A percentile compares a stretch with the other conserved stretches of the same genome.
These are phyloP conservation scores for Pugionium dolabratum DNA, from an alignment of 345 rosid genomes.

Conservation along the genomic window DNA sequence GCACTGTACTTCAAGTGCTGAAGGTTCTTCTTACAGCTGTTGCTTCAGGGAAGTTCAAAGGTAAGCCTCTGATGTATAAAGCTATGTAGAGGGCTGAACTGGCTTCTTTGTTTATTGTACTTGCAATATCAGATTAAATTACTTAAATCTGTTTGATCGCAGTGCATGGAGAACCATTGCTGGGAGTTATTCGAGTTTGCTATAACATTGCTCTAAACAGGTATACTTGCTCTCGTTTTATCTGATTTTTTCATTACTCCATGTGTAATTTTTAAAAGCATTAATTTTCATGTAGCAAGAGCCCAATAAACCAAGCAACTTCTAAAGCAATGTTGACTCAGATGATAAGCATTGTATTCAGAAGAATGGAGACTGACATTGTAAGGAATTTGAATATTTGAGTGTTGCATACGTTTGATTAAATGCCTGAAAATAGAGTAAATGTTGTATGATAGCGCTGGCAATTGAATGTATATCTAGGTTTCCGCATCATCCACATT, in stretches of 20 bases:
- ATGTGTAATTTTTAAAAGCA: slow-evolving; percentile 36
- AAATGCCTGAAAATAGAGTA: slow-evolving; percentile 26
- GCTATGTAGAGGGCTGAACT: slow-evolving; percentile 13
- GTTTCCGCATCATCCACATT: slow-evolving; percentile 56
- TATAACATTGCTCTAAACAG: slow-evolving; percentile 97
- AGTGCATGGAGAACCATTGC: slow-evolving; percentile 97
- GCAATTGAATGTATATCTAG: slow-evolving; percentile 52
- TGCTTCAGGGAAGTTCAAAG: slow-evolving; percentile 91
- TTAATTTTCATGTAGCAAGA: slow-evolving; percentile 74
- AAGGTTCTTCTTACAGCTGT: slow-evolving; percentile 98
- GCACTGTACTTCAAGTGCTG: slow-evolving; percentile 89
- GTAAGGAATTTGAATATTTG: slow-evolving; percentile 48
- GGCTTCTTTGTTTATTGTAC: slow-evolving; percentile 6
- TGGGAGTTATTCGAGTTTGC: slow-evolving; percentile 95
- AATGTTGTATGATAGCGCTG: slow-evolving; percentile 29
- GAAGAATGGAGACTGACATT: slow-evolving; percentile 95
- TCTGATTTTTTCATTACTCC: slow-evolving; percentile 20
- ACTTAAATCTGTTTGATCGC: slow-evolving; percentile 37
- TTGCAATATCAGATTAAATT: slow-evolving; percentile 13
- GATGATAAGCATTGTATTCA: slow-evolving; percentile 89
- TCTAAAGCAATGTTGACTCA: slow-evolving; percentile 99
- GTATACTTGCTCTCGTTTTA: slow-evolving; percentile 43
- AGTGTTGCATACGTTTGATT: slow-evolving; percentile 18
- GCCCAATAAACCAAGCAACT: slow-evolving; percentile 95
- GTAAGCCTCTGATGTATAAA: slow-evolving; percentile 45